These are phyloP conservation scores for Austroboletus festivus DNA, from an alignment of 768 basidiomycete species.

Conservation along the genomic window DNA sequence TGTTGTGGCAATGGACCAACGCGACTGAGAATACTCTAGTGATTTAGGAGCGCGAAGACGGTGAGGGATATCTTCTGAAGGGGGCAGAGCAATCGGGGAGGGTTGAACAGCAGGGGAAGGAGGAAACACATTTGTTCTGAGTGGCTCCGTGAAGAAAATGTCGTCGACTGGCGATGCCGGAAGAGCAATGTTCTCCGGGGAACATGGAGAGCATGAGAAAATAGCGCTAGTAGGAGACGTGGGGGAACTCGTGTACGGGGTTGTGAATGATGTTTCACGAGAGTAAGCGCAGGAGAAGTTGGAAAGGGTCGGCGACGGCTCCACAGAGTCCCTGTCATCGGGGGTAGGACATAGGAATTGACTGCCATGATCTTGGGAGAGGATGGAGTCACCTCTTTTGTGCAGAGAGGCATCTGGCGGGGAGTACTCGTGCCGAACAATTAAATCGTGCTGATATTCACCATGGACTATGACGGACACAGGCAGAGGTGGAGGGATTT, in stretches of 20 bases:
- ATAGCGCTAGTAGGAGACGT: slow-evolving; percentile 17
- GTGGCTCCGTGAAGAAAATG: slow-evolving; percentile 1
- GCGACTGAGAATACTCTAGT: slow-evolving; percentile 13
- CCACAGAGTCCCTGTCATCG: slow-evolving; percentile 27
- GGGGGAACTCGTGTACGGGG: slow-evolving; percentile 19
- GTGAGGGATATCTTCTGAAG: background rate
- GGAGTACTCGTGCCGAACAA: slow-evolving; percentile 11
- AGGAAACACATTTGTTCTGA: background rate
- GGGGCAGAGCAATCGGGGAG: slow-evolving; percentile 7
- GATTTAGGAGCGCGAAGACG: background rate
- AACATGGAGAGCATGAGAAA: slow-evolving; percentile 15
- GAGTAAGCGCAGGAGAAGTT: slow-evolving; percentile 26
- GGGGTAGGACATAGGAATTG: slow-evolving; percentile 7
- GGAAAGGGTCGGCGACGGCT: slow-evolving; percentile 23
- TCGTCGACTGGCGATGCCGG: slow-evolving; percentile 17
- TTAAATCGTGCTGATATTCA: slow-evolving; percentile 26
- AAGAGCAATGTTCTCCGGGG: slow-evolving; percentile 25
- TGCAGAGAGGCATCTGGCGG: slow-evolving; percentile 18
- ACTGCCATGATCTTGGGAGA: slow-evolving; percentile 10
- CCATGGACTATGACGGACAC: slow-evolving; percentile 31
- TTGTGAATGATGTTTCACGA: slow-evolving; percentile 26
- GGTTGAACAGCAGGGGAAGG: background rate
- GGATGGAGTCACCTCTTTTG: background rate
- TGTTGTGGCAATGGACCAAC: slow-evolving; percentile 32
- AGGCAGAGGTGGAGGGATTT: no score